phyloP scores from a whole-genome alignment of 2,329 filamentous ascomycete species.

The Phyllosticta citrichinensis region DNA sequence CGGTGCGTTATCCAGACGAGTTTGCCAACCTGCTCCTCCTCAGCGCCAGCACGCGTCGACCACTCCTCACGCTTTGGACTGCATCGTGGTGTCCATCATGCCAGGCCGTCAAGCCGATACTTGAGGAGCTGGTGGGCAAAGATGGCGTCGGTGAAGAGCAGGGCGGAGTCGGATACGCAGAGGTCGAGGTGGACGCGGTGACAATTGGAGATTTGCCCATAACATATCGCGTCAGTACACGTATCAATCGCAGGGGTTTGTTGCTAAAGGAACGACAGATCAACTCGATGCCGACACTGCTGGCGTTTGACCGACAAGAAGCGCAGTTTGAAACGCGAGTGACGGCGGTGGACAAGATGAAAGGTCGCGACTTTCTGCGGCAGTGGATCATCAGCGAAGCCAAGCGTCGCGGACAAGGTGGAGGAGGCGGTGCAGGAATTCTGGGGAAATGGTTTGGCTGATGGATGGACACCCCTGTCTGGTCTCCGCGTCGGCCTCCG shows the following conservation, averaged over 20 bases:
- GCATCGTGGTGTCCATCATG: slow-evolving; percentile 39
- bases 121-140: slow-evolving; percentile 33
- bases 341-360: slow-evolving; percentile 35
- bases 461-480: background rate
- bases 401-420: slow-evolving; percentile 42
- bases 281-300: slow-evolving; percentile 38
- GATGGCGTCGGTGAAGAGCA: slow-evolving; percentile 35
- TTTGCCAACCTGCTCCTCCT: slow-evolving; percentile 39
- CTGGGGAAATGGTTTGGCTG: slow-evolving; percentile 8
- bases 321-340: slow-evolving; percentile 39
- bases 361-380: slow-evolving; percentile 33
- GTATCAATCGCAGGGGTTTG: background rate
- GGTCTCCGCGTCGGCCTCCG: background rate
- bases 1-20: slow-evolving; percentile 36
- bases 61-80: slow-evolving; percentile 41
- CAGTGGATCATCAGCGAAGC: slow-evolving; percentile 41
- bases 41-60: slow-evolving; percentile 33
- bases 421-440: slow-evolving; percentile 12
- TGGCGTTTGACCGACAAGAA: slow-evolving; percentile 41
- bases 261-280: slow-evolving; percentile 22
- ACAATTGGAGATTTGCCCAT: slow-evolving; percentile 33
- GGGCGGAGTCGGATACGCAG: slow-evolving; percentile 37
- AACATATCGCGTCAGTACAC: slow-evolving; percentile 26
- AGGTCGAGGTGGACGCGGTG: slow-evolving; percentile 39
- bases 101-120: slow-evolving; percentile 31